A percentile compares a stretch with the other conserved stretches of the same genome.
Conservation (phyloP, 2,329 filamentous ascomycete species). For the Chrysoporthe cubensis region DNA sequence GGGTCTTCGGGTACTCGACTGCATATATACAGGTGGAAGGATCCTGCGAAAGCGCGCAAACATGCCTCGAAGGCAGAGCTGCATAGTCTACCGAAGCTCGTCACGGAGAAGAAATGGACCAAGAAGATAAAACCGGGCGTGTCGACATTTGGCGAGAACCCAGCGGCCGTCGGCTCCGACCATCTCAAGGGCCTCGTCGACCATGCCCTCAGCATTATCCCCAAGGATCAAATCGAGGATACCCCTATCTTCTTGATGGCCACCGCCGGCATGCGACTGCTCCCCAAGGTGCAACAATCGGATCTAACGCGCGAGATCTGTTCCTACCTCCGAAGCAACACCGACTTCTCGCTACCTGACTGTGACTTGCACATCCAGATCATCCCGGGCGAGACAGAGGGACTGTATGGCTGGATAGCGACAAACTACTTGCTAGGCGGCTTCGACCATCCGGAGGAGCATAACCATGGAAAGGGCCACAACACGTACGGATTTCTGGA, state of each 20-base stretch:
- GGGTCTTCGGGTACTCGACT: slow-evolving; percentile 96
- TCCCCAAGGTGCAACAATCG: slow-evolving; percentile 73
- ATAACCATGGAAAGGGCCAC: slow-evolving; percentile 83
- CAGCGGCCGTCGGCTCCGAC: slow-evolving; percentile 76
- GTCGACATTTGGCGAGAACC: slow-evolving; percentile 82
- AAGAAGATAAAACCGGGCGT: slow-evolving; percentile 95
- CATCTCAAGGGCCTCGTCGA: slow-evolving; percentile 80
- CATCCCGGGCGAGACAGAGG: slow-evolving; percentile 93
- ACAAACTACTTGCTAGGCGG: slow-evolving; percentile 93
- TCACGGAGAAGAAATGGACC: slow-evolving; percentile 84
- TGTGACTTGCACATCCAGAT: slow-evolving; percentile 90
- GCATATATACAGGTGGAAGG: slow-evolving; percentile 93
- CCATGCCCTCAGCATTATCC: slow-evolving; percentile 80
- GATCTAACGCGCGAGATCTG: slow-evolving; percentile 79
- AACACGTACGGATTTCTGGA: slow-evolving; percentile 97
- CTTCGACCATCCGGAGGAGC: slow-evolving; percentile 76
- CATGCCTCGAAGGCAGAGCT: slow-evolving; percentile 63
- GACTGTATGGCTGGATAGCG: slow-evolving; percentile 95
- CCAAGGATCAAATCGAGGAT: slow-evolving; percentile 73
- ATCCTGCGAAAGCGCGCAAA: slow-evolving; percentile 68
- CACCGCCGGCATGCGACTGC: slow-evolving; percentile 90
- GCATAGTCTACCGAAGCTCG: slow-evolving; percentile 74
- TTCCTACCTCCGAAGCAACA: slow-evolving; percentile 75
- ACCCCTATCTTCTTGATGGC: slow-evolving; percentile 96
- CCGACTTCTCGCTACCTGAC: slow-evolving; percentile 84